phyloP scores from a whole-genome alignment of 768 basidiomycete species.

The Dioszegia crocea region DNA sequence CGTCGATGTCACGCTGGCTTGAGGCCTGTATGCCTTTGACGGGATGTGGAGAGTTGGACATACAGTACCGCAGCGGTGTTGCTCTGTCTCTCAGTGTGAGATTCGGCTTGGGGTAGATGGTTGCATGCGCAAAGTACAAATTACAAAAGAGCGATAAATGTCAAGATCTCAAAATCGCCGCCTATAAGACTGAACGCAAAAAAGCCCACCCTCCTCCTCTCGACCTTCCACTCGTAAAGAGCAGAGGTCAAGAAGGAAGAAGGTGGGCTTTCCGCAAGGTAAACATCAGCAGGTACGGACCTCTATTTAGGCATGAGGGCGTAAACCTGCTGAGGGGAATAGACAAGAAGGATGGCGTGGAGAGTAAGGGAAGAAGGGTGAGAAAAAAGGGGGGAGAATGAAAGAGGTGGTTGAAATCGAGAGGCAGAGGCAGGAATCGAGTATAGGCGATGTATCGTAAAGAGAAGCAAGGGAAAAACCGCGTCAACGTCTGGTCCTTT shows the following conservation, averaged over 20 bases:
- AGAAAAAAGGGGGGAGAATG: not conserved
- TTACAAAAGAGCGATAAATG: not conserved
- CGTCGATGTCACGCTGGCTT: not conserved
- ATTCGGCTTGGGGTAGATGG: too few relatives aligned
- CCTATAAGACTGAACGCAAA: conserved; percentile 4
- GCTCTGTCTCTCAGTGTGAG: too few relatives aligned
- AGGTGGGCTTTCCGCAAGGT: not conserved
- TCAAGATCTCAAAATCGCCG: not conserved
- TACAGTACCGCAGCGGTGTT: too few relatives aligned
- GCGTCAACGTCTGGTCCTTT: conserved; percentile 6
- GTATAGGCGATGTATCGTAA: not conserved
- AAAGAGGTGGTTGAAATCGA: not conserved
- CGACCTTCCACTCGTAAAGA: not conserved
- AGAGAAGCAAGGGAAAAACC: not conserved
- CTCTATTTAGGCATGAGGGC: too few relatives aligned
- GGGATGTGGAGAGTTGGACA: too few relatives aligned
- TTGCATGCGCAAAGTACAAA: not conserved
- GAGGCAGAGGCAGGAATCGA: not conserved
- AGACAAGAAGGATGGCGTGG: not conserved
- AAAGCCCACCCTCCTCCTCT: conserved; percentile 10
- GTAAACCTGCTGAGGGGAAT: too few relatives aligned
- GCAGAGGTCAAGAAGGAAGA: not conserved
- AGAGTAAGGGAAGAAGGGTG: not conserved
- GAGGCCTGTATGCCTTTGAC: too few relatives aligned
- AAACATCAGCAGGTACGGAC: too few relatives aligned